These are phyloP conservation scores for Globisporangium rhizosaccharum DNA, from an alignment of 352 stramenopile genomes.

Conservation along the genomic window DNA sequence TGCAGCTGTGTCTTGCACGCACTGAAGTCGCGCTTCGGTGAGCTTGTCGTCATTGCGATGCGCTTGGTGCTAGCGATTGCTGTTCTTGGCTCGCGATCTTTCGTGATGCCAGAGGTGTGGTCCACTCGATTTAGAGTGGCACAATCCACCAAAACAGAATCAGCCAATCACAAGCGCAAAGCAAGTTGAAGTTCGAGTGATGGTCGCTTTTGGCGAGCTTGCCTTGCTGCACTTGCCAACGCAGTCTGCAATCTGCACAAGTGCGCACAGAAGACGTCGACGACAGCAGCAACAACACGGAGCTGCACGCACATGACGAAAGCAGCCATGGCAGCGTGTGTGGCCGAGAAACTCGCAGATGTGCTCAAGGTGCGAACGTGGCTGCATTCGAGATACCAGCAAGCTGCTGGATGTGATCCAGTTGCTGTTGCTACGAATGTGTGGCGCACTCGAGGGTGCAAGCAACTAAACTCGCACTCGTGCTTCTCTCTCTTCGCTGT, in stretches of 20 bases:
- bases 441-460: too few relatives aligned
- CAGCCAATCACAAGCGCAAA: constrained; percentile 7
- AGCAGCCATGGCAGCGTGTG: neutral
- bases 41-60: neutral
- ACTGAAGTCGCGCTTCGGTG: constrained; percentile 11
- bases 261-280: neutral
- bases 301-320: neutral
- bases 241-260: constrained; percentile 1
- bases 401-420: neutral
- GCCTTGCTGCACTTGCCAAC: constrained; percentile 3
- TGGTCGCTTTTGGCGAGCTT: neutral
- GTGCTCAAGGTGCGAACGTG: constrained; percentile 9
- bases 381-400: neutral
- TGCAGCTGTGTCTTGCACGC: neutral
- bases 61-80: neutral
- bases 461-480: too few relatives aligned
- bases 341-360: constrained; percentile 2
- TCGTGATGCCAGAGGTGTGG: neutral
- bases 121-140: neutral
- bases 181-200: constrained; percentile 10
- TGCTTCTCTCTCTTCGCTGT: too few relatives aligned
- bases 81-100: neutral
- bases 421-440: neutral
- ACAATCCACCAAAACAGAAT: too few relatives aligned
- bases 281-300: neutral